Evolutionary conservation across 176 grass and related monocot genomes (phyloP).

Genomic region (Olyra latifolia): DNA sequence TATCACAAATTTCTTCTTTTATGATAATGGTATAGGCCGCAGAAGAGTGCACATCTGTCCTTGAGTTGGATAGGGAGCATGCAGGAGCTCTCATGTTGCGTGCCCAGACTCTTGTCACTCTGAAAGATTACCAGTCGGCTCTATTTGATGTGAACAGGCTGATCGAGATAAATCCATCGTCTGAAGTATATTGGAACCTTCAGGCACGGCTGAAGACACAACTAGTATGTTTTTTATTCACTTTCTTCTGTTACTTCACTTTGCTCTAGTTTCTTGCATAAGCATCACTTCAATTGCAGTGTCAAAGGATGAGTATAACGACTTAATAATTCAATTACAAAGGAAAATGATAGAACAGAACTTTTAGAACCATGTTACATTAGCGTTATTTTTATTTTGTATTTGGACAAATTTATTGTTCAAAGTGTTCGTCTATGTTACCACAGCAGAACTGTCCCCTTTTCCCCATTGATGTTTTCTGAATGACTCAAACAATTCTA

Average conservation of each 20-base stretch:
- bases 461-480: not conserved
- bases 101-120: conserved; percentile 88
- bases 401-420: not conserved
- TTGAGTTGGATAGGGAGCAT: conserved; percentile 84
- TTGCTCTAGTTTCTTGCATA: conserved; percentile 5
- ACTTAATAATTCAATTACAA: not conserved
- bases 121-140: conserved; percentile 94
- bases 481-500: conserved; percentile 10
- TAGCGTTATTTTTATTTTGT: not conserved
- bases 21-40: conserved; percentile 55
- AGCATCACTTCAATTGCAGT: not conserved
- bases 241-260: not conserved
- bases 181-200: conserved; percentile 80
- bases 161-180: conserved; percentile 85
- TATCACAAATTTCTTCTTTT: conserved; percentile 18
- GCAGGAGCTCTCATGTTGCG: conserved; percentile 92
- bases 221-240: conserved; percentile 51
- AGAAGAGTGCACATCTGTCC: conserved; percentile 97
- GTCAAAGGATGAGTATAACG: not conserved
- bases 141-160: conserved; percentile 94
- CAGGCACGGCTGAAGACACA: conserved; percentile 89
- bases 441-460: not conserved
- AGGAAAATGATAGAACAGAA: not conserved
- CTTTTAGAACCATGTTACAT: not conserved
- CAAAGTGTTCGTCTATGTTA: not conserved